Evolutionary conservation across 2,329 filamentous ascomycete genomes (phyloP).

Genomic region (Westerdykella aurantiaca): DNA sequence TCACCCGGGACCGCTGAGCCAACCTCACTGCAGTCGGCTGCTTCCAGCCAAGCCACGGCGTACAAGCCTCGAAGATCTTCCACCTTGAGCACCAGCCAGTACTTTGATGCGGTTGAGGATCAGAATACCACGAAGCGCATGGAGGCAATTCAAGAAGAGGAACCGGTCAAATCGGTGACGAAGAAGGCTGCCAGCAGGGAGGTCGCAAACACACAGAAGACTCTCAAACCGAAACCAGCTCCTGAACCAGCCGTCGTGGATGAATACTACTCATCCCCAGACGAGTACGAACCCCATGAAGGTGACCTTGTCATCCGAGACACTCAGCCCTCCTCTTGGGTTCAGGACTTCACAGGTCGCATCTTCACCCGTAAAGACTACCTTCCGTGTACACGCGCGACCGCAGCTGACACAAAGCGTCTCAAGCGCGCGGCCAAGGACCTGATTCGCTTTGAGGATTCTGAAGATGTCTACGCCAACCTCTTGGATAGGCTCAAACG

Average conservation of each 20-base stretch:
- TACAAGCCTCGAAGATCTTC: neutral
- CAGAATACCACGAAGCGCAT: neutral
- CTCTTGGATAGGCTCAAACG: conserved; percentile 19
- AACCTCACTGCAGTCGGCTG: too few species aligned
- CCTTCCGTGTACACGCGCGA: conserved; percentile 20
- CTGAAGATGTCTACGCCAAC: conserved; percentile 9
- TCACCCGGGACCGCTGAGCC: too few species aligned
- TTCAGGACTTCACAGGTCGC: neutral
- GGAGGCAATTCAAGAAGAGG: neutral
- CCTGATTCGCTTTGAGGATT: conserved; percentile 17
- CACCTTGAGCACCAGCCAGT: neutral
- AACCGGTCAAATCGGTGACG: neutral
- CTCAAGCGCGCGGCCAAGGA: conserved; percentile 12
- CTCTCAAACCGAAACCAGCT: neutral
- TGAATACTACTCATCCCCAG: neutral
- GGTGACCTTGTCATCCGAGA: neutral
- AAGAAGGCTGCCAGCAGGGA: neutral
- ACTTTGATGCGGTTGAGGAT: conserved; percentile 4
- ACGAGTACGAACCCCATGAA: neutral
- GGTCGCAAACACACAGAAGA: neutral
- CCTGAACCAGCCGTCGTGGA: neutral
- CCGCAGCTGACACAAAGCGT: conserved; percentile 14
- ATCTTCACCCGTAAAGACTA: neutral
- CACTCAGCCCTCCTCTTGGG: neutral
- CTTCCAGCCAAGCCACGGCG: too few species aligned